Evolutionary conservation across 345 rosid species (phyloP).

Genomic region (Syzygium aqueum): DNA sequence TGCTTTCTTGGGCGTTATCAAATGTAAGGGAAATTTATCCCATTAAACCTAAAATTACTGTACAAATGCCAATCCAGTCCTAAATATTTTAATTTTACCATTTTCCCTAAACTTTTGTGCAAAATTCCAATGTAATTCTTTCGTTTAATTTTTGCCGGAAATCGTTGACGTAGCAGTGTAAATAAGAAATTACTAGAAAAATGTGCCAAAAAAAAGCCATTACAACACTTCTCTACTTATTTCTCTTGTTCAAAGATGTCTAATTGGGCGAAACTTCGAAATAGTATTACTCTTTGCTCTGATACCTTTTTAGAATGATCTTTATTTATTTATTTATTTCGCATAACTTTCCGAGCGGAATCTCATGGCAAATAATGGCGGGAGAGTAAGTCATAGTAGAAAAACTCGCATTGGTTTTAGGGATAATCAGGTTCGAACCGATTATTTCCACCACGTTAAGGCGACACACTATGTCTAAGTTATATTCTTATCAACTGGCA

Average conservation of each 20-base stretch:
- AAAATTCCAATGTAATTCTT: neutral
- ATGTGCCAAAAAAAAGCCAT: rapidly evolving
- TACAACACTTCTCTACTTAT: neutral
- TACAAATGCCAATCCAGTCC: rapidly evolving
- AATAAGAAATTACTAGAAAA: neutral
- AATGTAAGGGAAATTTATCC: neutral
- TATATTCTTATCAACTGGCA: neutral
- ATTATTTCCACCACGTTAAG: neutral
- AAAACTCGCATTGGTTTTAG: neutral
- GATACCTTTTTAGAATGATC: neutral
- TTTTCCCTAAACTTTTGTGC: neutral
- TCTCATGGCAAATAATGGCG: neutral
- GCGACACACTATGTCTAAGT: neutral
- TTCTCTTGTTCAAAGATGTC: neutral
- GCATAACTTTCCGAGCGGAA: neutral
- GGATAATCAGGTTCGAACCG: rapidly evolving
- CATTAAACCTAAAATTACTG: neutral
- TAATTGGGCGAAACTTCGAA: neutral
- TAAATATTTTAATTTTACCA: neutral
- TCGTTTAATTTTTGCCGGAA: rapidly evolving
- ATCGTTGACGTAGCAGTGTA: rapidly evolving
- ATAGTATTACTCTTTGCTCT: neutral
- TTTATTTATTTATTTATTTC: neutral
- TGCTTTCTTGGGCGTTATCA: rapidly evolving
- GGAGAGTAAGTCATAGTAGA: neutral